phyloP scores from a whole-genome alignment of 352 stramenopile genomes.

The Globisporangium megalacanthum region DNA sequence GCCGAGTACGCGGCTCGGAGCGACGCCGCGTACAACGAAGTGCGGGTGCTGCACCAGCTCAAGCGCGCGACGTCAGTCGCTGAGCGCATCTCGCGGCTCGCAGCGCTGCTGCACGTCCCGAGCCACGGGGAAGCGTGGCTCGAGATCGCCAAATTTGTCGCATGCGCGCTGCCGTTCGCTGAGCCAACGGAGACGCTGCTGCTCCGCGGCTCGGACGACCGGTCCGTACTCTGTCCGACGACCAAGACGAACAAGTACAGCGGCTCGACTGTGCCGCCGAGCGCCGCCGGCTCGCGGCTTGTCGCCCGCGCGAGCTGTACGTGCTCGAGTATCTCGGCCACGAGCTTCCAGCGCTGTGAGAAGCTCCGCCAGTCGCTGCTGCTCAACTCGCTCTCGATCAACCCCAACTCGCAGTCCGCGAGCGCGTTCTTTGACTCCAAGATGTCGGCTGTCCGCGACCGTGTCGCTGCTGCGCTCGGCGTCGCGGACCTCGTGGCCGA shows the following conservation, averaged over 20 bases:
- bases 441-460: slow-evolving; percentile 47
- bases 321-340: slow-evolving; percentile 68
- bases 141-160: slow-evolving; percentile 73
- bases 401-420: slow-evolving; percentile 66
- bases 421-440: slow-evolving; percentile 63
- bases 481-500: slow-evolving; percentile 46
- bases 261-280: slow-evolving; percentile 53
- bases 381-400: slow-evolving; percentile 78
- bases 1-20: slow-evolving; percentile 45
- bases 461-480: slow-evolving; percentile 53
- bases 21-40: slow-evolving; percentile 57
- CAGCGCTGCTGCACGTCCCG: slow-evolving; percentile 59
- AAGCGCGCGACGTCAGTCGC: slow-evolving; percentile 46
- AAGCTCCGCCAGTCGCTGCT: slow-evolving; percentile 67
- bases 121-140: slow-evolving; percentile 70
- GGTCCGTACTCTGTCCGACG: slow-evolving; percentile 61
- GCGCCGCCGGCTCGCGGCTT: slow-evolving; percentile 21
- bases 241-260: slow-evolving; percentile 89
- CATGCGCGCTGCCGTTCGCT: slow-evolving; percentile 68
- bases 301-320: slow-evolving; percentile 82
- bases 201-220: slow-evolving; percentile 81
- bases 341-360: slow-evolving; percentile 64
- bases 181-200: slow-evolving; percentile 83
- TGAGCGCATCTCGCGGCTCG: slow-evolving; percentile 62
- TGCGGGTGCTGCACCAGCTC: slow-evolving; percentile 59